Evolutionary conservation across 2,329 filamentous ascomycete species (phyloP).

Genomic region (Gaeumannomyces sp.): DNA sequence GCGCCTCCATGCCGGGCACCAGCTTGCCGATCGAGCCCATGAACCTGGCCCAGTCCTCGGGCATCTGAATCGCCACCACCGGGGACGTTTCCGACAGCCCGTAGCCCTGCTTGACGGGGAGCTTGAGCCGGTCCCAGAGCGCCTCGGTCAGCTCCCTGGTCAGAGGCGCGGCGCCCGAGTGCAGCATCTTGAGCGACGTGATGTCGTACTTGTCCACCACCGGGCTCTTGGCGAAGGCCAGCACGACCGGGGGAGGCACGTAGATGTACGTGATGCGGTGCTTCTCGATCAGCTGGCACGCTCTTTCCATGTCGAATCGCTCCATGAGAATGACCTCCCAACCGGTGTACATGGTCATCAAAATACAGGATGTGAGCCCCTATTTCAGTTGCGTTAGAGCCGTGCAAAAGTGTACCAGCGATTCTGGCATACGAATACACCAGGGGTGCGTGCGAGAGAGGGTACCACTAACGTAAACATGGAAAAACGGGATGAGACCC

Average conservation of each 20-base stretch:
- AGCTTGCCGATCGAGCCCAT: slow-evolving; percentile 76
- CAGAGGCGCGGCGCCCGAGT: slow-evolving; percentile 80
- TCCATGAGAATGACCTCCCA: slow-evolving; percentile 64
- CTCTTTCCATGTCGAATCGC: slow-evolving; percentile 75
- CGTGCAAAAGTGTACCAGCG: too few species aligned
- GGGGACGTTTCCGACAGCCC: slow-evolving; percentile 84
- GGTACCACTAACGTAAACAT: slow-evolving; percentile 70
- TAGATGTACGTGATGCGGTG: slow-evolving; percentile 72
- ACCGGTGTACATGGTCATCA: slow-evolving; percentile 61
- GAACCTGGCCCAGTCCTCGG: slow-evolving; percentile 68
- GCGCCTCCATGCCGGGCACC: slow-evolving; percentile 72
- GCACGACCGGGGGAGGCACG: slow-evolving; percentile 76
- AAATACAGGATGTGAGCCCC: slow-evolving; percentile 66
- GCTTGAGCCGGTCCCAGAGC: slow-evolving; percentile 65
- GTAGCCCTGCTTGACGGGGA: slow-evolving; percentile 88
- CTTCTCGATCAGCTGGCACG: slow-evolving; percentile 70
- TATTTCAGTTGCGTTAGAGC: slow-evolving; percentile 14
- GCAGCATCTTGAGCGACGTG: slow-evolving; percentile 72
- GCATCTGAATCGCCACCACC: slow-evolving; percentile 65
- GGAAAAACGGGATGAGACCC: slow-evolving; percentile 82
- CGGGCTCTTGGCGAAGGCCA: slow-evolving; percentile 75
- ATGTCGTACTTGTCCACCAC: slow-evolving; percentile 76
- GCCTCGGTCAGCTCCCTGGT: slow-evolving; percentile 73
- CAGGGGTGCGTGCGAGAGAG: background rate
- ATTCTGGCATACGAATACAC: too few species aligned